Evolutionary conservation across 306 rosid species (phyloP), one percentile per base, ranked within the genome.

Genomic region (Quercus gilva): DNA sequence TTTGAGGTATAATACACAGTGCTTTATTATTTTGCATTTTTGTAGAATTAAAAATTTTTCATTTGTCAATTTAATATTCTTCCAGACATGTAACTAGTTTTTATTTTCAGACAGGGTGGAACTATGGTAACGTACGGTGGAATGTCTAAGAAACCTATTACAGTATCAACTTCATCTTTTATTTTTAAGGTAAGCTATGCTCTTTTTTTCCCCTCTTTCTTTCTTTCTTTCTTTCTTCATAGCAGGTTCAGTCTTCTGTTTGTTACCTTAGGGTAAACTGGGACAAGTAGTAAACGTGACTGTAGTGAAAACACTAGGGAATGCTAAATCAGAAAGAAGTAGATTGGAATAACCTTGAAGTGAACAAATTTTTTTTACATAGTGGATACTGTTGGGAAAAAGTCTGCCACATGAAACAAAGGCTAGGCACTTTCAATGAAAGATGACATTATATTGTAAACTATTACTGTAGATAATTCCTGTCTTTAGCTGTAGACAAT

Each of bases 111-210:
- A 56, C 91, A 76, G 15, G 95, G 94, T 55, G 97, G 97, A 83
- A 89, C 91, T 2, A 90, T 94, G 99, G 95, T 94, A 76, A 94
- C 99, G 19, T 94, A 94, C 69, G 99, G 99, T 77, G 99, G 99
- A 79, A 94, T 94, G 99, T 94, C 99, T 75, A 92, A 87, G 86
- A 94, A 84, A 71, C 99, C 99, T 21, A 68, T 94, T 73, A 87
- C 88, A 9, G 92, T 84, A 71, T 85, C 99, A 71, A 94, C 99
- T 43, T 90, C 97, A 71, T 87, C 95, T 83, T 92, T 92, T 84
- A 94, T 94, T 80, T 94, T 94, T 79, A 94, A 94, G 97, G 99
- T 90, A 72, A 68, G 78, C 59, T 55, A 17, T 51, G 4, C 14
- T 57, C 56, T 43, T 28, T 45, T 51, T 76, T 77, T 25, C 63